These are phyloP conservation scores for Saccharomycopsis capsularis DNA, from an alignment of 805 yeast species.

Conservation along the genomic window DNA sequence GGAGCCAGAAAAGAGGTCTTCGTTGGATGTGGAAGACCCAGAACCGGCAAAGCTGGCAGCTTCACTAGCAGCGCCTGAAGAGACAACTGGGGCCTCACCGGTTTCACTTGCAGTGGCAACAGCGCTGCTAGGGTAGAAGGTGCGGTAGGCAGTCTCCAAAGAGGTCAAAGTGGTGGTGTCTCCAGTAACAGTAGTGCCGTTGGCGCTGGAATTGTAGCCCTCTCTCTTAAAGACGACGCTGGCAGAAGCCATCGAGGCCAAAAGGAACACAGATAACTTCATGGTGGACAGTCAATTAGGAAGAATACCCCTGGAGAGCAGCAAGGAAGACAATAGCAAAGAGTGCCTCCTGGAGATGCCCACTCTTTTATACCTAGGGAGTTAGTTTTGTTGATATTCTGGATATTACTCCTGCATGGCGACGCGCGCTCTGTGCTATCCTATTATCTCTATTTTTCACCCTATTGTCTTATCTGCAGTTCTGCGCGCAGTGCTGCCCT, in stretches of 20 bases:
- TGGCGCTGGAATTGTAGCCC: not conserved
- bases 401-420: not conserved
- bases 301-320: not conserved
- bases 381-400: not conserved
- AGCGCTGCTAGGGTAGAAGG: not conserved
- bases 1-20: too few relatives aligned
- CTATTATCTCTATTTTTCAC: too few relatives aligned
- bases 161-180: not conserved
- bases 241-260: not conserved
- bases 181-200: not conserved
- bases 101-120: not conserved
- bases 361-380: not conserved
- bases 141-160: not conserved
- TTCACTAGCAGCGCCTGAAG: not conserved
- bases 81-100: too few relatives aligned
- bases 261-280: not conserved
- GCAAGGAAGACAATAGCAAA: too few relatives aligned
- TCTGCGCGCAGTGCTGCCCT: too few relatives aligned
- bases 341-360: too few relatives aligned
- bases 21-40: not conserved
- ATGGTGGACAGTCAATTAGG: constrained; percentile 23
- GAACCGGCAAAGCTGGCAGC: not conserved
- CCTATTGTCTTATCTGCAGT: not conserved
- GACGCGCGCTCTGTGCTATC: too few relatives aligned
- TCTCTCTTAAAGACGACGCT: not conserved